Evolutionary conservation across 2,329 filamentous ascomycete genomes (phyloP).

Genomic region (Epicoccum nigrum): DNA sequence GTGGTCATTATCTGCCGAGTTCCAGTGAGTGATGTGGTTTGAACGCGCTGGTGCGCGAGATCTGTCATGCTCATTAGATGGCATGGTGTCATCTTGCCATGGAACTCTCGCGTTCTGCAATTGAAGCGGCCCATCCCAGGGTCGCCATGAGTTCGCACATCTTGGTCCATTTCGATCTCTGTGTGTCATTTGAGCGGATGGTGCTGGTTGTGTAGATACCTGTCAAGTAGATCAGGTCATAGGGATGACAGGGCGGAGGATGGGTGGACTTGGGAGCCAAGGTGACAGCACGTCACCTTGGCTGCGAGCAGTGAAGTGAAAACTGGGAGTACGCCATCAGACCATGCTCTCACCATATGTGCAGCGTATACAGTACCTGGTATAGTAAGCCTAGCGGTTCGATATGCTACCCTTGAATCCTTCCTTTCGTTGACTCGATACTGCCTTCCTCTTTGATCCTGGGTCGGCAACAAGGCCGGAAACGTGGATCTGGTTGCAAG

Average conservation of each 20-base stretch:
- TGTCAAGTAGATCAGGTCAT: too few relatives aligned
- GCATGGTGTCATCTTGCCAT: background rate
- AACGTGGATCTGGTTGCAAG: too few relatives aligned
- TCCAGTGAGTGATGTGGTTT: background rate
- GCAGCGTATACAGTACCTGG: too few relatives aligned
- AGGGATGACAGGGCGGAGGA: too few relatives aligned
- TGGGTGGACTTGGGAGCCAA: background rate
- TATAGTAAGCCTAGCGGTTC: too few relatives aligned
- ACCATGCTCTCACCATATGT: too few relatives aligned
- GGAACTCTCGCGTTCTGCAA: background rate
- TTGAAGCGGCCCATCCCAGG: conserved; percentile 5
- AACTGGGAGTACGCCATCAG: too few relatives aligned
- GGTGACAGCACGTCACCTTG: background rate
- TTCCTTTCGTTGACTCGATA: too few relatives aligned
- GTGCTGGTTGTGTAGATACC: background rate
- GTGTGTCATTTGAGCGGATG: background rate
- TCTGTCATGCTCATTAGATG: too few relatives aligned
- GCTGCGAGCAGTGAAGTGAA: conserved; percentile 5
- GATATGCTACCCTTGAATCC: too few relatives aligned
- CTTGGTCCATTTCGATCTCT: background rate
- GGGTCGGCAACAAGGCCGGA: too few relatives aligned
- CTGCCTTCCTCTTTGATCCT: too few relatives aligned
- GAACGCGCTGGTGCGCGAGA: background rate
- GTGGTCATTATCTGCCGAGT: background rate
- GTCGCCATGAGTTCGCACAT: conserved; percentile 9